A percentile compares a stretch with the other conserved stretches of the same genome.
Conservation (phyloP, 805 yeast species). For the Nakazawaea anatomiae region DNA sequence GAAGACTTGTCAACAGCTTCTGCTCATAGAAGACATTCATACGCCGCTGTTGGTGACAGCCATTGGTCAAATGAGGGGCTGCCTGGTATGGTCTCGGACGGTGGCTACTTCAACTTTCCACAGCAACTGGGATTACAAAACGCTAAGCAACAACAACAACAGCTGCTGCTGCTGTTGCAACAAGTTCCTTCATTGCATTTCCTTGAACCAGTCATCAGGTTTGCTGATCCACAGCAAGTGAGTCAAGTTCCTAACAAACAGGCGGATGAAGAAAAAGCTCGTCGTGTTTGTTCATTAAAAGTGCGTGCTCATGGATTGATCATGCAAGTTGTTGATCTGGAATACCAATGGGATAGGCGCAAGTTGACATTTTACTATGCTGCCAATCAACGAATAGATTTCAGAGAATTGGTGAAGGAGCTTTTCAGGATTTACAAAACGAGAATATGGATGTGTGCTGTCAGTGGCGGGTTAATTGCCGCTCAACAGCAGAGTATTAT, state of each 20-base stretch:
- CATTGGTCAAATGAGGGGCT: constrained; percentile 9
- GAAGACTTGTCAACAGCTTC: background rate
- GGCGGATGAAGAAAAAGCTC: constrained; percentile 67
- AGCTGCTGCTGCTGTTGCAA: constrained; percentile 7
- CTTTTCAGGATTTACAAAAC: constrained; percentile 72
- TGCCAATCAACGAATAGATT: constrained; percentile 63
- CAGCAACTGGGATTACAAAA: background rate
- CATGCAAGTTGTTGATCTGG: constrained; percentile 70
- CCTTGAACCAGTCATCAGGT: constrained; percentile 62
- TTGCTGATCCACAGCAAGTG: constrained; percentile 59
- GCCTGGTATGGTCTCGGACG: background rate
- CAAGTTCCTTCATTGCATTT: constrained; percentile 45
- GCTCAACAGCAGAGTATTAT: background rate
- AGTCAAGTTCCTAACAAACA: constrained; percentile 51
- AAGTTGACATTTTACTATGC: constrained; percentile 72
- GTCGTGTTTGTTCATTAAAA: constrained; percentile 52
- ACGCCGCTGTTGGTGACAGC: constrained; percentile 13
- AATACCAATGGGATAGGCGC: constrained; percentile 80
- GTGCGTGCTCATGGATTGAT: constrained; percentile 41
- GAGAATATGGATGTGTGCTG: constrained; percentile 86
- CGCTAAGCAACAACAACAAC: background rate
- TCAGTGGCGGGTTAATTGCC: constrained; percentile 18
- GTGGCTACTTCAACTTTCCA: constrained; percentile 1
- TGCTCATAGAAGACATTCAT: constrained; percentile 13
- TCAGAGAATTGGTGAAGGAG: constrained; percentile 71